These are phyloP conservation scores for Annona squamosa DNA, from an alignment of 164 flowering plant genomes.

Conservation along the genomic window DNA sequence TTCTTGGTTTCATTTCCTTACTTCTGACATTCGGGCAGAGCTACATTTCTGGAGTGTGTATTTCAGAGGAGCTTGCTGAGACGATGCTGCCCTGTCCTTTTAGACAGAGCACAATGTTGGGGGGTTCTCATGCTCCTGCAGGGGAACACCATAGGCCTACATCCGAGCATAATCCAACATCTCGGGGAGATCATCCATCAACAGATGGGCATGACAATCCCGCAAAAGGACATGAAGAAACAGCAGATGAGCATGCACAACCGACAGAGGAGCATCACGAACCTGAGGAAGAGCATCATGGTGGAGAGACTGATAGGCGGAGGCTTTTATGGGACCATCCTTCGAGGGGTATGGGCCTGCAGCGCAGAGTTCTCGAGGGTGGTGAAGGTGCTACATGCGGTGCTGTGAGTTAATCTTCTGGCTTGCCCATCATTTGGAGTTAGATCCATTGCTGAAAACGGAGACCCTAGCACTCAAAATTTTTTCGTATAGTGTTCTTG, in stretches of 20 bases:
- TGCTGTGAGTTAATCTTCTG: constrained; percentile 21
- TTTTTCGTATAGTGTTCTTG: no score
- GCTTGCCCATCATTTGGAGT: no score
- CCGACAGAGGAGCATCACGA: neutral
- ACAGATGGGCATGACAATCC: neutral
- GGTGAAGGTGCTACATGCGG: constrained; percentile 22
- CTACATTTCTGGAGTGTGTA: constrained; percentile 43
- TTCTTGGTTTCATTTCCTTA: constrained; percentile 64
- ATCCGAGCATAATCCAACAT: neutral
- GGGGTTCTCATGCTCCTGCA: neutral
- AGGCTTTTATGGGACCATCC: constrained; percentile 44
- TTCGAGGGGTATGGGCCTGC: neutral
- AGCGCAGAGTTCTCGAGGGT: constrained; percentile 39
- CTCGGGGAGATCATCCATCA: neutral
- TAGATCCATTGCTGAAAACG: no score
- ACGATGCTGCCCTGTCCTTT: constrained; percentile 54
- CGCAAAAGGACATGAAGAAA: neutral
- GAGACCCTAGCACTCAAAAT: no score
- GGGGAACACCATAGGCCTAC: neutral
- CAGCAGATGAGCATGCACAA: neutral
- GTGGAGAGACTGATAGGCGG: constrained; percentile 18
- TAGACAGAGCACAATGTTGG: neutral
- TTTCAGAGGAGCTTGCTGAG: constrained; percentile 29
- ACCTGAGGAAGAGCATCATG: constrained; percentile 7
- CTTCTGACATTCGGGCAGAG: constrained; percentile 43